Conservation (phyloP, 2,329 filamentous ascomycete genomes). For the Xenoacremonium recifei region DNA sequence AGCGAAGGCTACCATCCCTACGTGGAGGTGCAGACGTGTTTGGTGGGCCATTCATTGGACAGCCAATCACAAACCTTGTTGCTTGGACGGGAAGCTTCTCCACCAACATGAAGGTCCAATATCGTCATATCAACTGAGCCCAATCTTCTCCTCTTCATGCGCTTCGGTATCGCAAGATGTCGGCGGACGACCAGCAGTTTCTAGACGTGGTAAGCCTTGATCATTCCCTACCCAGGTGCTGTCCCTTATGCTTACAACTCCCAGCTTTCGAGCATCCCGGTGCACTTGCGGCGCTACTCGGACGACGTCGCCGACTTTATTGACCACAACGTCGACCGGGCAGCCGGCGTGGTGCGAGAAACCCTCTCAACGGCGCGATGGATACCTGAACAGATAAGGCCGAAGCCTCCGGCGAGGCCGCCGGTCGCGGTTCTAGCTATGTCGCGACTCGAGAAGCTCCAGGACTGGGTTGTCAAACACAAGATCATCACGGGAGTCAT, state of each 20-base stretch:
- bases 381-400: constrained; percentile 68
- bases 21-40: too few relatives aligned
- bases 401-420: constrained; percentile 46
- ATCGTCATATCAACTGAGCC: constrained; percentile 28
- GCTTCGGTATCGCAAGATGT: constrained; percentile 54
- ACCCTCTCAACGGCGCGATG: constrained; percentile 65
- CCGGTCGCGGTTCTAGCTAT: constrained; percentile 33
- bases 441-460: constrained; percentile 50
- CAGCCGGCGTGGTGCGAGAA: constrained; percentile 69
- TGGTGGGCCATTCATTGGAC: too few relatives aligned
- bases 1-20: too few relatives aligned
- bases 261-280: constrained; percentile 52
- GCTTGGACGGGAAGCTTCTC: constrained; percentile 22
- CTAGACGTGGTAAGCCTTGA: constrained; percentile 65
- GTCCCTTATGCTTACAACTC: constrained; percentile 1
- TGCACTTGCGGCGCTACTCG: constrained; percentile 70
- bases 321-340: constrained; percentile 76
- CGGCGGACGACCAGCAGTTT: constrained; percentile 76
- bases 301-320: constrained; percentile 74
- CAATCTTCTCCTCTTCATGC: constrained; percentile 21
- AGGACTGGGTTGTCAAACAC: constrained; percentile 71
- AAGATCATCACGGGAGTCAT: constrained; percentile 71
- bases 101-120: constrained; percentile 25
- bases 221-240: too few relatives aligned
- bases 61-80: too few relatives aligned